Conservation (phyloP, 371 early-diverging fungal genomes). For the Apophysomyces variabilis region DNA sequence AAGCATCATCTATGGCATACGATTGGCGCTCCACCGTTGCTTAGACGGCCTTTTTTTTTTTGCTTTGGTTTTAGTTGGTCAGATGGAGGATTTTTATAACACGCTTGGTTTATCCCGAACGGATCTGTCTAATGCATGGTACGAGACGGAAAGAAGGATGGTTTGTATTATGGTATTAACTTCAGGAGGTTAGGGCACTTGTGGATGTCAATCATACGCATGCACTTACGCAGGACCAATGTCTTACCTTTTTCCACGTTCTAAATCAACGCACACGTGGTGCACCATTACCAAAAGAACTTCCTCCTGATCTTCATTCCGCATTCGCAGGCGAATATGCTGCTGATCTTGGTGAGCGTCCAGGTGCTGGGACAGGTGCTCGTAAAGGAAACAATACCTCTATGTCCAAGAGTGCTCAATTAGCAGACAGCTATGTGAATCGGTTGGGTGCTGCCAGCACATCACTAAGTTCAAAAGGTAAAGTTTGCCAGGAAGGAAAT, state of each 20-base stretch:
- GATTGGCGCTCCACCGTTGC: background rate
- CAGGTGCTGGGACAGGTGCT: constrained; percentile 52
- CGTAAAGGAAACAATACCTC: constrained; percentile 51
- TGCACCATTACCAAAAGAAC: constrained; percentile 42
- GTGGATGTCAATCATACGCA: constrained; percentile 69
- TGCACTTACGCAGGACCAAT: constrained; percentile 67
- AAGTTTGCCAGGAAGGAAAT: background rate
- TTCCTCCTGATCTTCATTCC: constrained; percentile 54
- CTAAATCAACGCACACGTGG: constrained; percentile 62
- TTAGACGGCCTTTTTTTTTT: background rate
- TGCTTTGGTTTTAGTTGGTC: constrained; percentile 42
- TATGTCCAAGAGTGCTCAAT: constrained; percentile 52
- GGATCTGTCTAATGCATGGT: constrained; percentile 67
- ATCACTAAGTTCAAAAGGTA: constrained; percentile 45
- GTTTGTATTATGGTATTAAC: background rate
- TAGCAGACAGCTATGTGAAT: constrained; percentile 58
- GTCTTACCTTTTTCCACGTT: constrained; percentile 64
- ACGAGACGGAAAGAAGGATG: background rate
- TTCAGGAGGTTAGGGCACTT: constrained; percentile 42
- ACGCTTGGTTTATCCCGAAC: constrained; percentile 62
- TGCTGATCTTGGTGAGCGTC: constrained; percentile 55
- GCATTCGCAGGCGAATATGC: constrained; percentile 62
- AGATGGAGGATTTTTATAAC: constrained; percentile 66
- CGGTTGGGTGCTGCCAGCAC: constrained; percentile 58
- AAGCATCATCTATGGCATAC: constrained; percentile 19